Evolutionary conservation across 106 monocot species (phyloP).

Genomic region (Dactylorhiza incarnata): DNA sequence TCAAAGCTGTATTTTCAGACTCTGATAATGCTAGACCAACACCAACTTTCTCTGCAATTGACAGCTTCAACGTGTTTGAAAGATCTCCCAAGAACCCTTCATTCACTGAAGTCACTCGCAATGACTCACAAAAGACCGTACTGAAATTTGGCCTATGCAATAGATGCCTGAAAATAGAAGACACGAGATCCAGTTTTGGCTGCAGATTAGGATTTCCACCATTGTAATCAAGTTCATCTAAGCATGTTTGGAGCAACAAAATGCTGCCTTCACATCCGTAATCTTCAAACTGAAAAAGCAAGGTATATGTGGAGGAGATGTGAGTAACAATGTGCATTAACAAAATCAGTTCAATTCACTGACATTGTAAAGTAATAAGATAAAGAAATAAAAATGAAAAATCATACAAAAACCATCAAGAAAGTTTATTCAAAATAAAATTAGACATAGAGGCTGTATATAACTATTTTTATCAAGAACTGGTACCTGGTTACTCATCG

Average conservation of each 20-base stretch:
- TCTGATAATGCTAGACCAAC: conserved; percentile 81
- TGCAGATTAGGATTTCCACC: conserved; percentile 16
- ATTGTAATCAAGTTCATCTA: conserved; percentile 45
- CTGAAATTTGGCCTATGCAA: conserved; percentile 64
- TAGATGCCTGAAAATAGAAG: conserved; percentile 54
- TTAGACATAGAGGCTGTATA: neutral
- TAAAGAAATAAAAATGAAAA: neutral
- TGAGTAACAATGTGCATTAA: neutral
- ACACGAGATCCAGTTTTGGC: conserved; percentile 32
- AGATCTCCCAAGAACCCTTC: conserved; percentile 52
- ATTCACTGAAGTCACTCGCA: conserved; percentile 21
- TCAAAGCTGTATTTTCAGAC: conserved; percentile 53
- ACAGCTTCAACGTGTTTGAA: conserved; percentile 55
- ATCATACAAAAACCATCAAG: neutral
- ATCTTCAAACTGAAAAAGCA: conserved; percentile 52
- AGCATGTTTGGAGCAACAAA: conserved; percentile 66
- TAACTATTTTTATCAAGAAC: neutral
- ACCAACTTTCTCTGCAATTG: conserved; percentile 53
- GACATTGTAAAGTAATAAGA: neutral
- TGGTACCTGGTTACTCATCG: neutral
- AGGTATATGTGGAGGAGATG: neutral
- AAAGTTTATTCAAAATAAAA: neutral
- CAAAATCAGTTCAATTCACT: neutral
- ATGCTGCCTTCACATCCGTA: conserved; percentile 56
- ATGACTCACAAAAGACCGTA: conserved; percentile 65